Percentiles rank a stretch among this genome's conserved stretches.
Conservation (phyloP, 371 early-diverging fungal species). For the Haplosporangium sp. region DNA sequence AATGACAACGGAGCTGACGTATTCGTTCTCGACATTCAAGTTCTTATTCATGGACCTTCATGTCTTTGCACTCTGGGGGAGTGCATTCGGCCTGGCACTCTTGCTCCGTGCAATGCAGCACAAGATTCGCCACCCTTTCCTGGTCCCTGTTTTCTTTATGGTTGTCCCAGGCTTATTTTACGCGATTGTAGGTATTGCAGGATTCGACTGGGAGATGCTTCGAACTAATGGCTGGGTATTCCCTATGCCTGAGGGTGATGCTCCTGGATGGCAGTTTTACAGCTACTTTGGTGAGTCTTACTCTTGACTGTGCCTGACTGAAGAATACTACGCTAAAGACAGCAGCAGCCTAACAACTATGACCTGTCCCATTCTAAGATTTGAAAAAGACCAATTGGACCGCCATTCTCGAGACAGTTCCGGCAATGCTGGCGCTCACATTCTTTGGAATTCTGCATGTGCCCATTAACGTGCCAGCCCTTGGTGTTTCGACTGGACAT, state of each 20-base stretch:
- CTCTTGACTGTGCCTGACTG: neutral
- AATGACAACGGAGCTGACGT: conserved; percentile 63
- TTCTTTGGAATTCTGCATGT: conserved; percentile 96
- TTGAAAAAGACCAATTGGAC: conserved; percentile 79
- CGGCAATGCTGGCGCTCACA: conserved; percentile 92
- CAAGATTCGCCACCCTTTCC: conserved; percentile 72
- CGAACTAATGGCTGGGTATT: conserved; percentile 91
- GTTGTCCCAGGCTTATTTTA: conserved; percentile 86
- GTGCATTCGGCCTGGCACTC: conserved; percentile 78
- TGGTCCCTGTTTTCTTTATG: conserved; percentile 91
- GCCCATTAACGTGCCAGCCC: conserved; percentile 93
- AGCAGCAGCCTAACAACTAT: no score
- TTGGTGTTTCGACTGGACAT: conserved; percentile 89
- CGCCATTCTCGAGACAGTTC: conserved; percentile 79
- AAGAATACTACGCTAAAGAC: no score
- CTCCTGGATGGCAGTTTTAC: conserved; percentile 90
- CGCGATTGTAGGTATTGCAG: conserved; percentile 64
- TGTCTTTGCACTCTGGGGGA: conserved; percentile 81
- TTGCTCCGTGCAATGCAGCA: conserved; percentile 67
- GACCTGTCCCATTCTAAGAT: conserved; percentile 45
- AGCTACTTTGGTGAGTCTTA: conserved; percentile 70
- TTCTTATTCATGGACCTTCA: conserved; percentile 68
- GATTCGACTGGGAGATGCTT: conserved; percentile 72
- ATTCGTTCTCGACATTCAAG: conserved; percentile 65
- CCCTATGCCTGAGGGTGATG: conserved; percentile 72